Conservation (phyloP, 208 protist species). For the Vickermania ingenoplastis region DNA sequence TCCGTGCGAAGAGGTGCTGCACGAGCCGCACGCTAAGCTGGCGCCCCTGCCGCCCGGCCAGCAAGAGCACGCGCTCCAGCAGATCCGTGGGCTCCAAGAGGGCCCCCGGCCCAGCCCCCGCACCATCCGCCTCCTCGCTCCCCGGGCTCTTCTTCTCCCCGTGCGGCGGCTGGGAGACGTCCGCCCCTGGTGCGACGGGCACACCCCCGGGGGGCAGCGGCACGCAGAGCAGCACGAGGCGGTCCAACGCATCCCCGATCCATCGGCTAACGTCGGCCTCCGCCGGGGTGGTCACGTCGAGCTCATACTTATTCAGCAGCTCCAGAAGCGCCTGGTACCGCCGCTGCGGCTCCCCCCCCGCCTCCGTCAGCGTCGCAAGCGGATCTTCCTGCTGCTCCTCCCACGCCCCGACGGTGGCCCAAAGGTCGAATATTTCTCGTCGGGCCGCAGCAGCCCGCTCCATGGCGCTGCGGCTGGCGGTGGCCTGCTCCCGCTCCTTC, state of each 20-base stretch:
- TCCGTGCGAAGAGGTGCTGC: slow-evolving; percentile 82
- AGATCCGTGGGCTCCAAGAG: slow-evolving; percentile 18
- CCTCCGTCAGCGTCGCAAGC: background rate
- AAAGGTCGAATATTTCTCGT: slow-evolving; percentile 66
- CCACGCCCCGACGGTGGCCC: slow-evolving; percentile 13
- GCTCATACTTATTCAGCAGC: slow-evolving; percentile 40
- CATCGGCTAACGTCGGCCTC: slow-evolving; percentile 71
- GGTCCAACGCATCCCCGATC: slow-evolving; percentile 79
- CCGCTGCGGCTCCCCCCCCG: background rate
- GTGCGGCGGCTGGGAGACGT: too few species aligned
- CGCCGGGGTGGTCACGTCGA: slow-evolving; percentile 43
- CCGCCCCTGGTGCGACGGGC: background rate
- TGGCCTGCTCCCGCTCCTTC: background rate
- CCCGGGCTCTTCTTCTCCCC: too few species aligned
- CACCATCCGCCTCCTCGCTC: background rate
- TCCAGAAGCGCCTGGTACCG: slow-evolving; percentile 15
- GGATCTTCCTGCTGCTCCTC: background rate
- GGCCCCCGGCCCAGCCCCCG: background rate
- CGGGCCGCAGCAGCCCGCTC: slow-evolving; percentile 55
- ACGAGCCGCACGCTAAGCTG: slow-evolving; percentile 72
- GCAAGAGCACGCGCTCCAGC: slow-evolving; percentile 51
- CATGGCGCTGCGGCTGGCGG: slow-evolving; percentile 47
- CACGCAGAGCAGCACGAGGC: slow-evolving; percentile 73
- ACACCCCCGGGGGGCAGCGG: slow-evolving; percentile 20
- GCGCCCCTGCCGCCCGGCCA: slow-evolving; percentile 45